Conservation (phyloP, 345 rosid genomes). For the Heritiera fomes region DNA sequence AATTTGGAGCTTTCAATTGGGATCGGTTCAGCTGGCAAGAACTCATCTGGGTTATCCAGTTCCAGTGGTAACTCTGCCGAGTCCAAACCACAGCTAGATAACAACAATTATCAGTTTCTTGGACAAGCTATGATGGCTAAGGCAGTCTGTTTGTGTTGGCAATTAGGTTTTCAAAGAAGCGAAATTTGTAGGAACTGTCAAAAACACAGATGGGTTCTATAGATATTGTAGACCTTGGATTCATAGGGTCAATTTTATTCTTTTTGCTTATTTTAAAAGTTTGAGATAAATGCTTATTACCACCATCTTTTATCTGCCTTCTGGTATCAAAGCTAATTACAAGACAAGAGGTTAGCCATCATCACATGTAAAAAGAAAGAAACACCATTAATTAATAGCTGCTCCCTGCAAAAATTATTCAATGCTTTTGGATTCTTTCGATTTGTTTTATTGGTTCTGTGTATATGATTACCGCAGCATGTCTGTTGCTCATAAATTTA, state of each 20-base stretch:
- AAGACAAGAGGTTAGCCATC: constrained; percentile 1
- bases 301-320: not conserved
- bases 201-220: constrained; percentile 29
- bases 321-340: constrained; percentile 7
- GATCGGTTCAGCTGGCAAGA: constrained; percentile 19
- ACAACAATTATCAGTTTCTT: constrained; percentile 3
- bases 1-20: constrained; percentile 61
- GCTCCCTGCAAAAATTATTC: not conserved
- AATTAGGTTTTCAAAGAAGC: constrained; percentile 40
- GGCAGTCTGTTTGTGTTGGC: constrained; percentile 51
- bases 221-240: constrained; percentile 31
- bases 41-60: constrained; percentile 17
- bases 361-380: not conserved
- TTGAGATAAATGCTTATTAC: not conserved
- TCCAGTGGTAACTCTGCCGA: constrained; percentile 38
- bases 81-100: constrained; percentile 33
- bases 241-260: constrained; percentile 1
- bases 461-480: not conserved
- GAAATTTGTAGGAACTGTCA: constrained; percentile 48
- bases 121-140: constrained; percentile 15
- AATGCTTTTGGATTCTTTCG: constrained; percentile 8
- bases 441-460: not conserved
- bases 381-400: not conserved
- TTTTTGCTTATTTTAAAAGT: not conserved
- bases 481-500: not conserved